Evolutionary conservation across 768 basidiomycete genomes (phyloP).

Genomic region (Lanmaoa pseudosensibilis): DNA sequence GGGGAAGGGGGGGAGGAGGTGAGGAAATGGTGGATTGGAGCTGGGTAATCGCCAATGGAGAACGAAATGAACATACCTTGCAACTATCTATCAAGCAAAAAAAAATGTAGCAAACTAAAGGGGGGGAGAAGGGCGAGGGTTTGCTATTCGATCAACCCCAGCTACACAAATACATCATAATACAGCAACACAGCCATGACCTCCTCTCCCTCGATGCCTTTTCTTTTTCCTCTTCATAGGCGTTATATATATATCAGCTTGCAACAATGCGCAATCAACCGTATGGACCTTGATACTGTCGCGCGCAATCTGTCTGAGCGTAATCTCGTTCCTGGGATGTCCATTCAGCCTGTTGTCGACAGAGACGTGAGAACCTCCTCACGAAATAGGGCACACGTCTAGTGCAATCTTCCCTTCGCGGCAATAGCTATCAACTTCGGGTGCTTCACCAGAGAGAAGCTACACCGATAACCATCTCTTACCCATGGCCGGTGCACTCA

Average conservation of each 20-base stretch:
- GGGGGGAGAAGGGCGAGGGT: constrained; percentile 11
- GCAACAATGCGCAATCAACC: background rate
- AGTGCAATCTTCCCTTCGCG: constrained; percentile 40
- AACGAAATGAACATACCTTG: constrained; percentile 39
- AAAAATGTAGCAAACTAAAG: background rate
- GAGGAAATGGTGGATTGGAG: constrained; percentile 56
- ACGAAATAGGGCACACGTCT: constrained; percentile 53
- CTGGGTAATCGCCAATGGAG: constrained; percentile 44
- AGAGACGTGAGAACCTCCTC: constrained; percentile 10
- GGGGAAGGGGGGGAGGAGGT: constrained; percentile 53
- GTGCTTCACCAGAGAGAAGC: constrained; percentile 48
- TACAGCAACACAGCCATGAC: constrained; percentile 33
- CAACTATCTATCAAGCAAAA: background rate
- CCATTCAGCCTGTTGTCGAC: background rate
- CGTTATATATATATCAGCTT: constrained; percentile 3
- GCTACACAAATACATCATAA: constrained; percentile 22
- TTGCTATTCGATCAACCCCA: background rate
- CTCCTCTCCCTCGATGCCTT: constrained; percentile 45
- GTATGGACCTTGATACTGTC: constrained; percentile 53
- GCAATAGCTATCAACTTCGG: constrained; percentile 46
- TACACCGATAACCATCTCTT: constrained; percentile 6
- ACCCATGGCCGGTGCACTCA: background rate
- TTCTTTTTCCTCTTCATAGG: constrained; percentile 43
- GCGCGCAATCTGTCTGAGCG: constrained; percentile 57
- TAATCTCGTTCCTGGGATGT: constrained; percentile 57